Percentiles rank a stretch among this genome's conserved stretches.
Conservation (phyloP, 2,329 filamentous ascomycete species). For the Hymenoscyphus repandus region DNA sequence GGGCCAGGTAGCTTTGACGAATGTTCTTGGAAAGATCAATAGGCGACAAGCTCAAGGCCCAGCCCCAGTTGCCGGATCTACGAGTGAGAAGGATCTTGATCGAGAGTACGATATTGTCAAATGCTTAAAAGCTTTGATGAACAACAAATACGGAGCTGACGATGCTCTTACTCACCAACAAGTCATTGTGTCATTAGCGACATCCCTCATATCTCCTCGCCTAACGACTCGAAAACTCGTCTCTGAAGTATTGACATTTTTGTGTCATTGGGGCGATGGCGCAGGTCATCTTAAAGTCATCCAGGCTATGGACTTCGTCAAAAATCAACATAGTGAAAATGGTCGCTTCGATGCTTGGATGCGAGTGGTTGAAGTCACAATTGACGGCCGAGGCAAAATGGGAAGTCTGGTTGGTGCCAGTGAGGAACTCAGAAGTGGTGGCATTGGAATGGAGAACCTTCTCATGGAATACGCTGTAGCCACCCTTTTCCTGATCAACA, state of each 20-base stretch:
- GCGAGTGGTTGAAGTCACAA: conserved; percentile 93
- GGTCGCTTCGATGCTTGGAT: conserved; percentile 98
- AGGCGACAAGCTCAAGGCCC: conserved; percentile 71
- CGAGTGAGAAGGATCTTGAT: conserved; percentile 64
- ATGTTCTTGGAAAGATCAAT: conserved; percentile 89
- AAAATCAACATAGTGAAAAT: conserved; percentile 81
- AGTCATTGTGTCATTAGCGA: conserved; percentile 81
- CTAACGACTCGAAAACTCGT: conserved; percentile 90
- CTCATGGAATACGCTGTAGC: conserved; percentile 98
- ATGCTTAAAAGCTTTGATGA: conserved; percentile 95
- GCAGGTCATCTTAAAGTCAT: conserved; percentile 90
- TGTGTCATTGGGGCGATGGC: conserved; percentile 89
- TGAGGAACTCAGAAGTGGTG: conserved; percentile 91
- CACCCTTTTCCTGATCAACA: conserved; percentile 91
- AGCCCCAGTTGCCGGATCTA: conserved; percentile 43
- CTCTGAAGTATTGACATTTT: conserved; percentile 91
- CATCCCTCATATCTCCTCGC: conserved; percentile 80
- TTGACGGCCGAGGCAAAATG: conserved; percentile 98
- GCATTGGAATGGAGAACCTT: conserved; percentile 97
- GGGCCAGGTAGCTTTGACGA: conserved; percentile 92
- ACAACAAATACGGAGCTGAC: conserved; percentile 98
- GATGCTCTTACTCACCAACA: conserved; percentile 88
- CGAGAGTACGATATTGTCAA: conserved; percentile 94
- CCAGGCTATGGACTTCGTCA: conserved; percentile 87
- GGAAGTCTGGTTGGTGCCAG: conserved; percentile 94